phyloP scores from a whole-genome alignment of 345 rosid genomes.

The Iberis pinnata region DNA sequence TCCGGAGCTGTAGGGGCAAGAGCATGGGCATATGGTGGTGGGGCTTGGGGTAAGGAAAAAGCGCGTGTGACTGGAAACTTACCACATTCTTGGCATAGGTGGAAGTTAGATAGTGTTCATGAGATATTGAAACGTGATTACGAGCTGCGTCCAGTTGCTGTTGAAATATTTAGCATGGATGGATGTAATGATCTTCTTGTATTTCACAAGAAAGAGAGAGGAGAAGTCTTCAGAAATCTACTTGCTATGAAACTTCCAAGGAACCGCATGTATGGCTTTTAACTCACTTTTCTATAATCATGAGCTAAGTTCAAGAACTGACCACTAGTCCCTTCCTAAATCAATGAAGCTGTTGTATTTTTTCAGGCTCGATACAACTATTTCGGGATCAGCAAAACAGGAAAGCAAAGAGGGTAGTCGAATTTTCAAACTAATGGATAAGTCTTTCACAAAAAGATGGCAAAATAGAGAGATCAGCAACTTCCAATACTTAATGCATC shows the following conservation, averaged over 20 bases:
- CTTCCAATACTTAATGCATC: conserved; percentile 99
- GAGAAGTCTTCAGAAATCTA: conserved; percentile 93
- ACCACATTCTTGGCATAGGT: conserved; percentile 95
- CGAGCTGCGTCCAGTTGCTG: conserved; percentile 97
- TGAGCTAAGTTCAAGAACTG: no score
- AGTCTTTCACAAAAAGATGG: conserved; percentile 98
- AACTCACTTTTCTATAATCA: no score
- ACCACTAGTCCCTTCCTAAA: no score
- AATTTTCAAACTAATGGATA: conserved; percentile 81
- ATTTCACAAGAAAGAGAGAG: conserved; percentile 97
- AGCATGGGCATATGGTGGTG: conserved; percentile 99
- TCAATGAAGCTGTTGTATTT: no score
- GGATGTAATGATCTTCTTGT: conserved; percentile 96
- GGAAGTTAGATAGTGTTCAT: conserved; percentile 93
- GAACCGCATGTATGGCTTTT: conserved; percentile 87
- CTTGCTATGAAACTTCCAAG: conserved; percentile 93
- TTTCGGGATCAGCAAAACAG: conserved; percentile 88
- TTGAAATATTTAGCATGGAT: conserved; percentile 99
- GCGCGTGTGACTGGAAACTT: conserved; percentile 60
- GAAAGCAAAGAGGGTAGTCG: conserved; percentile 92
- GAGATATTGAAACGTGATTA: conserved; percentile 97
- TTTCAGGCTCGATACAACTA: conserved; percentile 90
- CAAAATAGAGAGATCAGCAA: conserved; percentile 99
- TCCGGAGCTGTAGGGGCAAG: conserved; percentile 67
- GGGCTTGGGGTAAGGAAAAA: conserved; percentile 99